phyloP scores from a whole-genome alignment of 768 basidiomycete genomes.

The Termitomyces sp. region DNA sequence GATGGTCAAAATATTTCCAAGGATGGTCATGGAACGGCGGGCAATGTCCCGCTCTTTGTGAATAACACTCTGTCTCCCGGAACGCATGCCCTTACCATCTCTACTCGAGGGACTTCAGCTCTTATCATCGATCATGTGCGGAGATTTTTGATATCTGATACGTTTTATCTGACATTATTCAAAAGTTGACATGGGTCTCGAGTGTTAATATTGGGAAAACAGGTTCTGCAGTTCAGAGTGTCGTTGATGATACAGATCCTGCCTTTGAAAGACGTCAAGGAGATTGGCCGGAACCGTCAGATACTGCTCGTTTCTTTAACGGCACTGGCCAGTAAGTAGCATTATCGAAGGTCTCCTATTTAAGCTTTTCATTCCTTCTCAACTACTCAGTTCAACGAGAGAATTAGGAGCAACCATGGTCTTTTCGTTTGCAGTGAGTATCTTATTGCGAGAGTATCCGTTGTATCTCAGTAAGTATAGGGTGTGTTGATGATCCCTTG shows the following conservation, averaged over 20 bases:
- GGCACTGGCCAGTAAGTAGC: conserved; percentile 5
- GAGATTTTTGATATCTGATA: not conserved
- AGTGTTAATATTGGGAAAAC: not conserved
- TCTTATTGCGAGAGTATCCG: not conserved
- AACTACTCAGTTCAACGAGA: not conserved
- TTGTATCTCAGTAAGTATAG: not conserved
- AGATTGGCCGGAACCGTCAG: not conserved
- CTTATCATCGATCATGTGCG: conserved; percentile 4
- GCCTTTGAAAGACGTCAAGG: not conserved
- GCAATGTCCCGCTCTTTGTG: not conserved
- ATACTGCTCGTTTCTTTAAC: not conserved
- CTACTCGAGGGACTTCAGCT: not conserved
- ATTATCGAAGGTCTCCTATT: not conserved
- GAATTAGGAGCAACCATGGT: not conserved
- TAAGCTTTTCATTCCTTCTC: not conserved
- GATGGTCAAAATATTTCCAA: not conserved
- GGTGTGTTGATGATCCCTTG: not conserved
- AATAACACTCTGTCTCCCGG: not conserved
- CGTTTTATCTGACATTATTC: not conserved
- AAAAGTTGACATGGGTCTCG: conserved; percentile 6
- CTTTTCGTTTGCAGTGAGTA: not conserved
- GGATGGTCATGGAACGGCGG: not conserved
- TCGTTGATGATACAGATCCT: conserved; percentile 5
- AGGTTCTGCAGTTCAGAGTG: not conserved
- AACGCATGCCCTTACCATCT: not conserved